Percentiles rank a stretch among this genome's conserved stretches.
These are phyloP conservation scores for Globisporangium cederbergense DNA, from an alignment of 352 stramenopile genomes.

Conservation along the genomic window DNA sequence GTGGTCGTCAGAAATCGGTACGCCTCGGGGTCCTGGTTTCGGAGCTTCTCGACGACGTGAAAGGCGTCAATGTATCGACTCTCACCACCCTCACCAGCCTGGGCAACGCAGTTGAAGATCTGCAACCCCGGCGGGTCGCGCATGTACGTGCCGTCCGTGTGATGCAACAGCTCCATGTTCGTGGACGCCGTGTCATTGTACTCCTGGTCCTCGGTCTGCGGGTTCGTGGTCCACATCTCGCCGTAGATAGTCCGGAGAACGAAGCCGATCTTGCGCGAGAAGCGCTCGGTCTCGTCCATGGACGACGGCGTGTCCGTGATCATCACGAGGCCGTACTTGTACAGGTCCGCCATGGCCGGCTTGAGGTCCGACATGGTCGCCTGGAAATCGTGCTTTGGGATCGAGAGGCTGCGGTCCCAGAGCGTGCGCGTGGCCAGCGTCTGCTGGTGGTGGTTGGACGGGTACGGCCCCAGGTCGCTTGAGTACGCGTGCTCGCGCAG, in stretches of 20 bases:
- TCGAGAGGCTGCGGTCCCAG: conserved; percentile 42
- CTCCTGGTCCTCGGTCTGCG: conserved; percentile 51
- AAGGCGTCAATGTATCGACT: conserved; percentile 85
- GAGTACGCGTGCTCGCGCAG: conserved; percentile 73
- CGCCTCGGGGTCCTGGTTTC: conserved; percentile 46
- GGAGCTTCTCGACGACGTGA: conserved; percentile 66
- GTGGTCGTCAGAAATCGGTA: conserved; percentile 72
- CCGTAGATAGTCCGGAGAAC: conserved; percentile 87
- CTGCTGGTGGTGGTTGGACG: conserved; percentile 55
- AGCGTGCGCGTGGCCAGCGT: conserved; percentile 45
- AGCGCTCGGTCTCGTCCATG: conserved; percentile 79
- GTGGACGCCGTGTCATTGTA: conserved; percentile 90
- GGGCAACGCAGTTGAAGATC: conserved; percentile 87
- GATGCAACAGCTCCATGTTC: conserved; percentile 78
- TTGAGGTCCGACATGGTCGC: conserved; percentile 48
- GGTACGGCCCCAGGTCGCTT: conserved; percentile 38
- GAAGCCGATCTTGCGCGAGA: conserved; percentile 81
- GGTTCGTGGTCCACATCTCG: conserved; percentile 88
- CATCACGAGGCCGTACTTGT: conserved; percentile 67
- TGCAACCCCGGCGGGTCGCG: conserved; percentile 82
- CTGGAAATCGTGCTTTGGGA: conserved; percentile 48
- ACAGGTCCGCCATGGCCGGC: conserved; percentile 68
- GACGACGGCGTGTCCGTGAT: conserved; percentile 59
- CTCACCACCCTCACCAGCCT: conserved; percentile 65
- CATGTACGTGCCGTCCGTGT: conserved; percentile 89